phyloP scores from a whole-genome alignment of 2,329 filamentous ascomycete genomes.

The Aspergillus aculeatus region DNA sequence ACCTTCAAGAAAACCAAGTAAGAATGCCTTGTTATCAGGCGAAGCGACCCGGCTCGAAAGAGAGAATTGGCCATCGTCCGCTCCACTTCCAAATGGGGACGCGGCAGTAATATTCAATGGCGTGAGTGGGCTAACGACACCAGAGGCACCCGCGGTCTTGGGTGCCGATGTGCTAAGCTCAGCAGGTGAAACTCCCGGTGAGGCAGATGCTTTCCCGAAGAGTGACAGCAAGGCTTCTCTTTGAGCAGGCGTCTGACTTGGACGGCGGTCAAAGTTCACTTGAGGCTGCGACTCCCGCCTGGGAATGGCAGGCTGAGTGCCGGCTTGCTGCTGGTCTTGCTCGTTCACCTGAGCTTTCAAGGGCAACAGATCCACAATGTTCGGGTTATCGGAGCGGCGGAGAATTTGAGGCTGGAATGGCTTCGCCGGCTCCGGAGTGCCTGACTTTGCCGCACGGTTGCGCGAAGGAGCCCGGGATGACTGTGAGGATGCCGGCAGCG shows the following conservation, averaged over 20 bases:
- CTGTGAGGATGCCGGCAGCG: slow-evolving; percentile 7
- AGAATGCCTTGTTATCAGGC: slow-evolving; percentile 70
- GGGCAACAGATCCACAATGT: slow-evolving; percentile 26
- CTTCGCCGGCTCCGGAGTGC: slow-evolving; percentile 39
- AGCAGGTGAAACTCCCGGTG: slow-evolving; percentile 23
- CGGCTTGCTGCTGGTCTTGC: slow-evolving; percentile 17
- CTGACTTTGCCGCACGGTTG: slow-evolving; percentile 20
- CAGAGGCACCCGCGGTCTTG: slow-evolving; percentile 23
- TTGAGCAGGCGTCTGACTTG: slow-evolving; percentile 46
- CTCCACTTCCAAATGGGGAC: slow-evolving; percentile 20
- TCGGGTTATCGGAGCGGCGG: slow-evolving; percentile 48
- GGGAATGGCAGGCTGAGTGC: slow-evolving; percentile 7
- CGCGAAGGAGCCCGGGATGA: slow-evolving; percentile 15
- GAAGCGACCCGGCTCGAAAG: slow-evolving; percentile 51
- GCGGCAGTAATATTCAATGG: slow-evolving; percentile 23
- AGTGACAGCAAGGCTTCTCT: slow-evolving; percentile 59
- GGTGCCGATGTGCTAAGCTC: slow-evolving; percentile 19
- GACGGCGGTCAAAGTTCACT: slow-evolving; percentile 35
- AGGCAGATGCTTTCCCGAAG: slow-evolving; percentile 53
- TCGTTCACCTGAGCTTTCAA: slow-evolving; percentile 26
- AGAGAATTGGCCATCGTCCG: slow-evolving; percentile 49
- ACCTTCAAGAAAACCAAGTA: slow-evolving; percentile 71
- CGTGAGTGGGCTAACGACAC: slow-evolving; percentile 32
- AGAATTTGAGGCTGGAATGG: slow-evolving; percentile 56
- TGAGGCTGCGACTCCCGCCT: slow-evolving; percentile 20